Evolutionary conservation across 2,329 filamentous ascomycete species (phyloP).

Genomic region (Colletotrichum agaves): DNA sequence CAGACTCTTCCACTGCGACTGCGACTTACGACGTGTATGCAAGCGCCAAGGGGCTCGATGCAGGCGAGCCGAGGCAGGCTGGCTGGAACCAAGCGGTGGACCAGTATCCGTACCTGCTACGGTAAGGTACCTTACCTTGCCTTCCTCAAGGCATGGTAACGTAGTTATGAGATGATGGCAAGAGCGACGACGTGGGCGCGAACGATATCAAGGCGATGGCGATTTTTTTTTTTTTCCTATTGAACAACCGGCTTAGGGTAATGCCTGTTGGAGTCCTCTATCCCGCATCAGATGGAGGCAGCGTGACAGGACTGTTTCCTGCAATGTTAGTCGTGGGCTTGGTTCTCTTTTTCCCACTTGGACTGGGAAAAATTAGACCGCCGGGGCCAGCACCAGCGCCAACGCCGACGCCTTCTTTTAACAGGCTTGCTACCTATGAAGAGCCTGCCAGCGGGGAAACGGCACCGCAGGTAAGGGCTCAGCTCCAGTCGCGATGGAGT

Average conservation of each 20-base stretch:
- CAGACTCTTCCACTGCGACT: background rate
- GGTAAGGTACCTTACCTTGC: no score
- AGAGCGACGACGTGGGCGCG: slow-evolving; percentile 4
- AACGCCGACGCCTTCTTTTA: background rate
- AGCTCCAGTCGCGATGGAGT: slow-evolving; percentile 16
- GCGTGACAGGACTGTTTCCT: slow-evolving; percentile 15
- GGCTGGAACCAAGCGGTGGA: background rate
- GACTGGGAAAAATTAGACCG: background rate
- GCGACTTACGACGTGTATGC: slow-evolving; percentile 2
- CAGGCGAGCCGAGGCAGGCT: slow-evolving; percentile 16
- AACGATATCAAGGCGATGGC: slow-evolving; percentile 6
- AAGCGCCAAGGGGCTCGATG: slow-evolving; percentile 21
- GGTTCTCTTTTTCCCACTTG: background rate
- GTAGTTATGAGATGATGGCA: slow-evolving; percentile 2
- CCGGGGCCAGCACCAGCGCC: slow-evolving; percentile 1
- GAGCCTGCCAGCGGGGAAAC: slow-evolving; percentile 1
- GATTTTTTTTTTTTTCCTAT: background rate
- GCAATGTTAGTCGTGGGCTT: slow-evolving; percentile 14
- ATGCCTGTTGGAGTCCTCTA: slow-evolving; percentile 34
- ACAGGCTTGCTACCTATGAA: no score
- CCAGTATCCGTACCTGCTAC: no score
- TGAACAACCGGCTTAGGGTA: slow-evolving; percentile 8
- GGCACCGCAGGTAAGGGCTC: background rate
- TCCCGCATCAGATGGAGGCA: slow-evolving; percentile 1
- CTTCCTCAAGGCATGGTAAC: no score